Evolutionary conservation across 2,329 filamentous ascomycete genomes (phyloP).

Genomic region (Paecilomyces sp.): DNA sequence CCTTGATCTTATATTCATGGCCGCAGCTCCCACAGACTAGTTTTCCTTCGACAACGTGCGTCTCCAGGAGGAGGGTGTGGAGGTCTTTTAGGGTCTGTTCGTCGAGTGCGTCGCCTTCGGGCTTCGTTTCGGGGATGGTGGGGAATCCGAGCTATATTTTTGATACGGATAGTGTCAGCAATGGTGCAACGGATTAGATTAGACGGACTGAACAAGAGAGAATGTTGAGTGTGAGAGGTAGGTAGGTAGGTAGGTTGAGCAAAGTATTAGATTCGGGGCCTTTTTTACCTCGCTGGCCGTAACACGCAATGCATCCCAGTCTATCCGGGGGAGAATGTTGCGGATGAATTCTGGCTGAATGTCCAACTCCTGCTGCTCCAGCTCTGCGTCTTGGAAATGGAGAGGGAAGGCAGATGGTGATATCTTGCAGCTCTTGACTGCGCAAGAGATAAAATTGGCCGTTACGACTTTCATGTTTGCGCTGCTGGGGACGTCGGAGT

Average conservation of each 20-base stretch:
- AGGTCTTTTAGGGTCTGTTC: conserved; percentile 68
- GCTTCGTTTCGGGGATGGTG: conserved; percentile 58
- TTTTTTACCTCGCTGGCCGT: conserved; percentile 60
- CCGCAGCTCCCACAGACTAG: conserved; percentile 86
- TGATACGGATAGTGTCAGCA: conserved; percentile 2
- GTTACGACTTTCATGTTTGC: conserved; percentile 81
- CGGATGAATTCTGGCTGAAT: conserved; percentile 72
- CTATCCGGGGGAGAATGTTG: conserved; percentile 79
- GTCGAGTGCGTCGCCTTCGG: conserved; percentile 57
- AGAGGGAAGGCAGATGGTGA: conserved; percentile 75
- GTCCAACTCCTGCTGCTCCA: conserved; percentile 76
- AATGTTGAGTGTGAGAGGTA: not conserved
- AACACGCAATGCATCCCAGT: conserved; percentile 74
- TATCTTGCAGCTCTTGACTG: conserved; percentile 88
- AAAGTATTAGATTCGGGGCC: not conserved
- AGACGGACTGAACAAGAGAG: not conserved
- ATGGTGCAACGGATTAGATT: not conserved
- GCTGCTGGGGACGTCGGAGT: not conserved
- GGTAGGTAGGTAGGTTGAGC: not conserved
- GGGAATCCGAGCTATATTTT: conserved; percentile 66
- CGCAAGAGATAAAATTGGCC: conserved; percentile 94
- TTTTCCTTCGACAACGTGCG: conserved; percentile 80
- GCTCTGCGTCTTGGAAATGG: conserved; percentile 85
- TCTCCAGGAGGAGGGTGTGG: conserved; percentile 79
- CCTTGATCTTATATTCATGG: conserved; percentile 89